Evolutionary conservation across 2,329 filamentous ascomycete genomes (phyloP).

Genomic region (Aspergillus intermedius): DNA sequence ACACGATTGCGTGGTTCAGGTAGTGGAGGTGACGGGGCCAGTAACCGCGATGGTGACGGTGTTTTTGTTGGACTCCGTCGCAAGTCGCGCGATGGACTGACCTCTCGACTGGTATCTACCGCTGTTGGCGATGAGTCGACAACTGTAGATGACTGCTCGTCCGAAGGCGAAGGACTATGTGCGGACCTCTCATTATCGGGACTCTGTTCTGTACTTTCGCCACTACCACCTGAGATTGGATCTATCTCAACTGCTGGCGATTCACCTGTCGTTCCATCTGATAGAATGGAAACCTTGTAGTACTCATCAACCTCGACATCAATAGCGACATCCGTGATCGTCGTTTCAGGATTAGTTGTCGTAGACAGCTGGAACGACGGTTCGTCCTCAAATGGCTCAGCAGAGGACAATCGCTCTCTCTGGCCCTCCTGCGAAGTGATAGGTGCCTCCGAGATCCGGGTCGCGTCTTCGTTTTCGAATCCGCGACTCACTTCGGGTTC

Average conservation of each 20-base stretch:
- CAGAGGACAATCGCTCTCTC: slow-evolving; percentile 1
- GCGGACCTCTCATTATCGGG: background rate
- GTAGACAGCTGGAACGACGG: slow-evolving; percentile 3
- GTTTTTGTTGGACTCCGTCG: slow-evolving; percentile 25
- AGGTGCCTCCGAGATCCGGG: slow-evolving; percentile 41
- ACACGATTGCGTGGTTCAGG: slow-evolving; percentile 39
- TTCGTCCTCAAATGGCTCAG: slow-evolving; percentile 1
- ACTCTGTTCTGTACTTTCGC: slow-evolving; percentile 1
- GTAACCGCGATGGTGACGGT: no score
- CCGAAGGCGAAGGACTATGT: background rate
- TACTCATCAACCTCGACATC: slow-evolving; percentile 10
- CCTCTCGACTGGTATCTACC: background rate
- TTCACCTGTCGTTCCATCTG: slow-evolving; percentile 4
- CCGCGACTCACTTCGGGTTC: slow-evolving; percentile 34
- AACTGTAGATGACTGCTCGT: background rate
- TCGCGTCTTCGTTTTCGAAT: slow-evolving; percentile 25
- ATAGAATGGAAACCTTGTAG: slow-evolving; percentile 12
- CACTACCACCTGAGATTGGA: background rate
- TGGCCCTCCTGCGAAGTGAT: slow-evolving; percentile 16
- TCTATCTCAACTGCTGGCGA: background rate
- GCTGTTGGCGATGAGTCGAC: background rate
- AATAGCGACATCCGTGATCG: slow-evolving; percentile 6
- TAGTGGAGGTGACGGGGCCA: slow-evolving; percentile 20
- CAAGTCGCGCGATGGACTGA: slow-evolving; percentile 19
- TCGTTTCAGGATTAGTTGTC: slow-evolving; percentile 5